Evolutionary conservation across 805 yeast genomes (phyloP).

Genomic region (Saturnispora diversa): DNA sequence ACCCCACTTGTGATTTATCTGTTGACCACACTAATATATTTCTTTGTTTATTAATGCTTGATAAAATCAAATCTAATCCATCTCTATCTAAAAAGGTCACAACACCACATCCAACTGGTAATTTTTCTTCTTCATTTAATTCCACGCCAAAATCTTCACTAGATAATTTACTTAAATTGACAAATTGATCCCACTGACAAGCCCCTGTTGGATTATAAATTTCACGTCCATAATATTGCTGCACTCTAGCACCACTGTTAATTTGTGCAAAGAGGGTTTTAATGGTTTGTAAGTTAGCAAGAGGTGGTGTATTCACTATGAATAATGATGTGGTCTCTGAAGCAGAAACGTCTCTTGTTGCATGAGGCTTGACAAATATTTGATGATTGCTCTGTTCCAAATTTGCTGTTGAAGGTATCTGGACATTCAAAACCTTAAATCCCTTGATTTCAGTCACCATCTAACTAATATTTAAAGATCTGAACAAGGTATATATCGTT

Average conservation of each 20-base stretch:
- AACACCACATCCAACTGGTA: slow-evolving; percentile 70
- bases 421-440: slow-evolving; percentile 43
- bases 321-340: slow-evolving; percentile 55
- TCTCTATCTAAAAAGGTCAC: slow-evolving; percentile 68
- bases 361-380: slow-evolving; percentile 60
- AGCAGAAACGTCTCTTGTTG: slow-evolving; percentile 30
- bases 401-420: slow-evolving; percentile 28
- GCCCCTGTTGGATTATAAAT: slow-evolving; percentile 24
- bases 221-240: slow-evolving; percentile 30
- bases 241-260: slow-evolving; percentile 59
- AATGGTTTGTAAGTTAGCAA: slow-evolving; percentile 43
- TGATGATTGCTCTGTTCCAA: slow-evolving; percentile 37
- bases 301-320: slow-evolving; percentile 66
- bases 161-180: slow-evolving; percentile 52
- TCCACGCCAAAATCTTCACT: slow-evolving; percentile 38
- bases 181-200: slow-evolving; percentile 33
- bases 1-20: slow-evolving; percentile 27
- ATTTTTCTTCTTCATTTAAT: slow-evolving; percentile 31
- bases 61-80: slow-evolving; percentile 55
- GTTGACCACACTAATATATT: slow-evolving; percentile 35
- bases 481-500: neutral
- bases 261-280: slow-evolving; percentile 51
- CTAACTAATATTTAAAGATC: neutral
- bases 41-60: slow-evolving; percentile 48
- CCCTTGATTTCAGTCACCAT: slow-evolving; percentile 40